Conservation (phyloP, 495 filamentous ascomycete species). For the Bacidia rubella region DNA sequence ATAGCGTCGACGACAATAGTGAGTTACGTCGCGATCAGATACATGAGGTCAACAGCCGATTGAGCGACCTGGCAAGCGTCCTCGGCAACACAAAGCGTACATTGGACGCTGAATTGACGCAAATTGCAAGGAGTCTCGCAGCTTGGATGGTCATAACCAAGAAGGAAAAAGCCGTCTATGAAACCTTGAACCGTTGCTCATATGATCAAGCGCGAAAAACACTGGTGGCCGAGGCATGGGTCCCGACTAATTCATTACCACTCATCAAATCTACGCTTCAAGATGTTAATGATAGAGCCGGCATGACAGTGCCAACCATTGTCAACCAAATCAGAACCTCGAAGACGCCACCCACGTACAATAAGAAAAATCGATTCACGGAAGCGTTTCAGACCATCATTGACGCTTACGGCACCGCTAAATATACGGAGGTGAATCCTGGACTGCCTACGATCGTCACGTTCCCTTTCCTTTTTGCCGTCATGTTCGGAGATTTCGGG, state of each 20-base stretch:
- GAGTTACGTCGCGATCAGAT: constrained; percentile 89
- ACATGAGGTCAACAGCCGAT: constrained; percentile 85
- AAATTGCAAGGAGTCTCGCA: constrained; percentile 77
- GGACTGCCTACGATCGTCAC: constrained; percentile 89
- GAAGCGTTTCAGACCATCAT: constrained; percentile 98
- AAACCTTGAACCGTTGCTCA: constrained; percentile 89
- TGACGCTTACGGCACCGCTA: constrained; percentile 92
- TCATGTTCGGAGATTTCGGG: constrained; percentile 97
- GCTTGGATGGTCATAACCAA: constrained; percentile 94
- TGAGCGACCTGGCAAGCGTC: constrained; percentile 81
- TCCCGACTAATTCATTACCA: constrained; percentile 79
- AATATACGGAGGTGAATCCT: constrained; percentile 95
- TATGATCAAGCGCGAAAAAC: constrained; percentile 94
- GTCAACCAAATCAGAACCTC: constrained; percentile 93
- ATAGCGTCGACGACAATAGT: constrained; percentile 93
- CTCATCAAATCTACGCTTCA: constrained; percentile 89
- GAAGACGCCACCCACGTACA: constrained; percentile 91
- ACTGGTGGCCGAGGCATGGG: constrained; percentile 95
- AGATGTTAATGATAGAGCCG: constrained; percentile 91
- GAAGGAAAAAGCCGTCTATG: constrained; percentile 98
- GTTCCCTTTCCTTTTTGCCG: constrained; percentile 95
- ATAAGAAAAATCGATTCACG: constrained; percentile 96
- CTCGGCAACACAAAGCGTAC: constrained; percentile 93
- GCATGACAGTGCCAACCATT: constrained; percentile 88
- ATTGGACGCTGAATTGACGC: constrained; percentile 79